These are phyloP conservation scores for Paragyromitra xinjiangensis DNA, from an alignment of 495 filamentous ascomycete species.

Conservation along the genomic window DNA sequence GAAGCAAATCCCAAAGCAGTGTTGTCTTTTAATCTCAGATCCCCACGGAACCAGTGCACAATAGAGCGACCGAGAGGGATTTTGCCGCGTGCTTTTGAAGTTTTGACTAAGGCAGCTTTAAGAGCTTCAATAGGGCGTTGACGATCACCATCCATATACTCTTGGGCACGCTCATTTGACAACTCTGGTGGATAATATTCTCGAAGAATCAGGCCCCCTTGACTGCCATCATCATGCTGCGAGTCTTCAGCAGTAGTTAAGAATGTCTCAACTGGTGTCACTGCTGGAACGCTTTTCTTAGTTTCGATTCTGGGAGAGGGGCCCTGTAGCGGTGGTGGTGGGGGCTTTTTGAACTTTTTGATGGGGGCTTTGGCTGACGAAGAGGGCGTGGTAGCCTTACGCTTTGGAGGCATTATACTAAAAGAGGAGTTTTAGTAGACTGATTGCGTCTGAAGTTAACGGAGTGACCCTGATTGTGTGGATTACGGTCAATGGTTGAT, in stretches of 20 bases:
- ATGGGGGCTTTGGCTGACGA: conserved; percentile 2
- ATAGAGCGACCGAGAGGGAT: conserved; percentile 70
- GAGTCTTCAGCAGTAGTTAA: not conserved
- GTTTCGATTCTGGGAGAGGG: not conserved
- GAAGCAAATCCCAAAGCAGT: conserved; percentile 73
- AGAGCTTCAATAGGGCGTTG: conserved; percentile 75
- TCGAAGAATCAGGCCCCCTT: conserved; percentile 74
- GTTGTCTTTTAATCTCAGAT: conserved; percentile 79
- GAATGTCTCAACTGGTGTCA: not conserved
- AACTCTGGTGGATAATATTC: conserved; percentile 88
- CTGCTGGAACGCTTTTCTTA: not conserved
- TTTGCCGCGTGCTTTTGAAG: conserved; percentile 60
- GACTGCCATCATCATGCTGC: conserved; percentile 20
- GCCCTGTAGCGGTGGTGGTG: not conserved
- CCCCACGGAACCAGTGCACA: conserved; percentile 91
- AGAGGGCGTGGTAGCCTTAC: conserved; percentile 11
- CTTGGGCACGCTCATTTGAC: conserved; percentile 74
- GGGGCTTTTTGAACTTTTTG: conserved; percentile 20
- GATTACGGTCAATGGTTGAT: not conserved
- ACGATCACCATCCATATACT: conserved; percentile 73
- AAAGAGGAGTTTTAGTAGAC: not conserved
- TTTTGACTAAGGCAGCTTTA: conserved; percentile 65
- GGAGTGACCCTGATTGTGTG: not conserved
- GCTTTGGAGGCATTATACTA: conserved; percentile 37
- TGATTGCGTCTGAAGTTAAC: not conserved